These are phyloP conservation scores for Hypomyces rosellus DNA, from an alignment of 2,329 filamentous ascomycete species.

Conservation along the genomic window DNA sequence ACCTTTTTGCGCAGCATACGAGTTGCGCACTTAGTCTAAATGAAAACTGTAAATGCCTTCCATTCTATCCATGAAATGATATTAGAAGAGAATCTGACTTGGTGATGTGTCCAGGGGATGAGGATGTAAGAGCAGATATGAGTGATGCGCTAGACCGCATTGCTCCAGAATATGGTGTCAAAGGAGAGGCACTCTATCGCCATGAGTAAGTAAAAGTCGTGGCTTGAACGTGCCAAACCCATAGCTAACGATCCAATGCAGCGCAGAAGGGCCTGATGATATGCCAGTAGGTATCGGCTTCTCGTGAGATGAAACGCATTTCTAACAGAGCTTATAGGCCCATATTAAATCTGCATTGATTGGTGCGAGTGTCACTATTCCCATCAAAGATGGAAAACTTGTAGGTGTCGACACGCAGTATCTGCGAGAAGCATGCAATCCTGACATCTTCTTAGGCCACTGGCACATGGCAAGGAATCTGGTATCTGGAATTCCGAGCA, in stretches of 20 bases:
- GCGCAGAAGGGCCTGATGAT: slow-evolving; percentile 82
- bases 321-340: slow-evolving; percentile 44
- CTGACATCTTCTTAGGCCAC: slow-evolving; percentile 37
- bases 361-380: slow-evolving; percentile 83
- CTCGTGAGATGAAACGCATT: not conserved
- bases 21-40: slow-evolving; percentile 86
- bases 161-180: slow-evolving; percentile 68
- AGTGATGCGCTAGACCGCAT: slow-evolving; percentile 87
- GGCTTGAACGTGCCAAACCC: not conserved
- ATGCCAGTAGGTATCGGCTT: slow-evolving; percentile 62
- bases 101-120: slow-evolving; percentile 44
- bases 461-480: slow-evolving; percentile 81
- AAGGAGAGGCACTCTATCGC: slow-evolving; percentile 69
- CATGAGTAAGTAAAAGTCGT: slow-evolving; percentile 44
- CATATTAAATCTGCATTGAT: slow-evolving; percentile 90
- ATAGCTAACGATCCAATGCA: slow-evolving; percentile 19
- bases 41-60: slow-evolving; percentile 68
- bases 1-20: slow-evolving; percentile 94
- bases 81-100: not conserved
- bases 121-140: slow-evolving; percentile 88
- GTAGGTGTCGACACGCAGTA: slow-evolving; percentile 33
- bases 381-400: slow-evolving; percentile 79
- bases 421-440: not conserved
- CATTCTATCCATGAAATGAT: slow-evolving; percentile 13
- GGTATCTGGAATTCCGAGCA: slow-evolving; percentile 85